phyloP scores from a whole-genome alignment of 352 stramenopile species.

The Globisporangium iwayamae region DNA sequence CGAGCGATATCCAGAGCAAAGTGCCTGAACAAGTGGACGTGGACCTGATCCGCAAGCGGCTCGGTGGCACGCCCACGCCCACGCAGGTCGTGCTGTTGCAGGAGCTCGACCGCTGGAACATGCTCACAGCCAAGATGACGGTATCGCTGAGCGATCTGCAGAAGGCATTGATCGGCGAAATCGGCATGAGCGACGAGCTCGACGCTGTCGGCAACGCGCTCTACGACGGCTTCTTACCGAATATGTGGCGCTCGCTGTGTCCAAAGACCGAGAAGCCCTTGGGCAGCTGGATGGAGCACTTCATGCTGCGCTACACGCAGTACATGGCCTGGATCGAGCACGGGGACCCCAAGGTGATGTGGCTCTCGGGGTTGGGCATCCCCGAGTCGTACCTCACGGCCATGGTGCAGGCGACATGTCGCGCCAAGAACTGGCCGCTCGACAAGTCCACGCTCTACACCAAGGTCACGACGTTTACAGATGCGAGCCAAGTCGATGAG shows the following conservation, averaged over 20 bases:
- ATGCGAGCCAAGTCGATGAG: conserved; percentile 56
- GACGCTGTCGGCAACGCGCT: conserved; percentile 90
- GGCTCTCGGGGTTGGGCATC: conserved; percentile 93
- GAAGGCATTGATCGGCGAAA: conserved; percentile 92
- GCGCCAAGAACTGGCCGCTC: conserved; percentile 91
- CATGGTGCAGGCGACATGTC: conserved; percentile 93
- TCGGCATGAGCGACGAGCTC: conserved; percentile 95
- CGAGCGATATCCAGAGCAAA: conserved; percentile 90
- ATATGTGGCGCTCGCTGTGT: conserved; percentile 87
- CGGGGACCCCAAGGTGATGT: conserved; percentile 91
- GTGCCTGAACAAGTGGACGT: conserved; percentile 88
- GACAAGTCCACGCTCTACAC: conserved; percentile 95
- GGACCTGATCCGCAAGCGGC: conserved; percentile 79
- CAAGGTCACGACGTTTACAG: conserved; percentile 50
- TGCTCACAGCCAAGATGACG: conserved; percentile 84
- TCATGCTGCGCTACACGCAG: conserved; percentile 82
- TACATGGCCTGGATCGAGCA: conserved; percentile 91
- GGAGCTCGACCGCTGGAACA: conserved; percentile 95
- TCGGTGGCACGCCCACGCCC: conserved; percentile 71
- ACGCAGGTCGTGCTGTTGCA: conserved; percentile 93
- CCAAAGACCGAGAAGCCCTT: conserved; percentile 94
- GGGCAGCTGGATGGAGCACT: conserved; percentile 95
- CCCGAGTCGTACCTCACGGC: conserved; percentile 95
- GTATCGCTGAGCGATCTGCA: conserved; percentile 87
- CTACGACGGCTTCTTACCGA: conserved; percentile 93